A percentile compares a stretch with the other conserved stretches of the same genome.
These are phyloP conservation scores for Staphylotrichum longicolle DNA, from an alignment of 495 filamentous ascomycete species.

Conservation along the genomic window DNA sequence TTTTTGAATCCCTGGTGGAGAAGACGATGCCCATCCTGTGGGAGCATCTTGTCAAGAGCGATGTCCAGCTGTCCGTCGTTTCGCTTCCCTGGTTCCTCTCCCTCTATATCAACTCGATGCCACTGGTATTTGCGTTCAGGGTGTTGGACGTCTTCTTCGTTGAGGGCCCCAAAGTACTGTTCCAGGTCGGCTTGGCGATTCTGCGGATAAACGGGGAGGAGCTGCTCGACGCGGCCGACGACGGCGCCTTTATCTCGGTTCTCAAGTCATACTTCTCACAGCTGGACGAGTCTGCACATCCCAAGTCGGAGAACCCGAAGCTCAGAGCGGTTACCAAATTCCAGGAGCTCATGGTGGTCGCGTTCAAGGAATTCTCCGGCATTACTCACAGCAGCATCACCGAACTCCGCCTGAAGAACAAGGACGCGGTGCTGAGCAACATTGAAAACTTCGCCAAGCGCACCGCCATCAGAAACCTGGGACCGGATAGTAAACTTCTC, in stretches of 20 bases:
- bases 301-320: slow-evolving; percentile 89
- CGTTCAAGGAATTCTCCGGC: slow-evolving; percentile 93
- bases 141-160: slow-evolving; percentile 98
- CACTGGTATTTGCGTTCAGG: slow-evolving; percentile 91
- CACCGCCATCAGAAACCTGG: slow-evolving; percentile 92
- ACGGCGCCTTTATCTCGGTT: slow-evolving; percentile 94
- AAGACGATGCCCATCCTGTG: slow-evolving; percentile 98
- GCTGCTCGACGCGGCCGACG: slow-evolving; percentile 89
- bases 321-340: slow-evolving; percentile 89
- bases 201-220: slow-evolving; percentile 97
- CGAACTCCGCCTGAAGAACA: slow-evolving; percentile 86
- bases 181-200: slow-evolving; percentile 94
- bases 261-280: slow-evolving; percentile 92
- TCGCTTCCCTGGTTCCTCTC: slow-evolving; percentile 98
- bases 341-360: slow-evolving; percentile 97
- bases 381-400: slow-evolving; percentile 91
- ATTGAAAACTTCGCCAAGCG: slow-evolving; percentile 97
- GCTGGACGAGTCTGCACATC: slow-evolving; percentile 93
- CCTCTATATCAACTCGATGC: slow-evolving; percentile 99
- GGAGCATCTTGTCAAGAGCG: slow-evolving; percentile 92
- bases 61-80: slow-evolving; percentile 98
- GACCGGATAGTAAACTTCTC: slow-evolving; percentile 88
- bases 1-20: slow-evolving; percentile 95
- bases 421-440: slow-evolving; percentile 84
- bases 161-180: slow-evolving; percentile 94